Conservation (phyloP, 1,284 basidiomycete genomes). For the Sparassis latifolia region DNA sequence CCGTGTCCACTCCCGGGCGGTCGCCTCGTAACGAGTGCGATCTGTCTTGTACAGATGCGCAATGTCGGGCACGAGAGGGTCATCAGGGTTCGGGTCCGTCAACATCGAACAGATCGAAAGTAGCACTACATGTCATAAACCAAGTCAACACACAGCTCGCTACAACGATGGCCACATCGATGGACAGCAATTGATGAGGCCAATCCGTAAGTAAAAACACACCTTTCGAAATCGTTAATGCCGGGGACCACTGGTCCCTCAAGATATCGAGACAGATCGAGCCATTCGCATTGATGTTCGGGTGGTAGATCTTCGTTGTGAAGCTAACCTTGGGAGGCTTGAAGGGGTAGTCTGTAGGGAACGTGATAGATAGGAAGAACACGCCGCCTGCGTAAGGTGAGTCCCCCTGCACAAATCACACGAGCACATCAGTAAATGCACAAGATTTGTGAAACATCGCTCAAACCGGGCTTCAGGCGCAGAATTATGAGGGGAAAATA, state of each 20-base stretch:
- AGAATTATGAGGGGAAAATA: constrained; percentile 16
- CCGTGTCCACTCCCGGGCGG: constrained; percentile 95
- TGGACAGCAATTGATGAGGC: neutral
- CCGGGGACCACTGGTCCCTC: constrained; percentile 97
- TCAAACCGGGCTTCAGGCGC: constrained; percentile 1
- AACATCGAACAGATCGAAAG: constrained; percentile 96
- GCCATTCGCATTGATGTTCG: constrained; percentile 97
- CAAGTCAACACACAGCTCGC: constrained; percentile 1
- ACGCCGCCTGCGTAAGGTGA: constrained; percentile 95
- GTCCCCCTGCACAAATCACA: constrained; percentile 60
- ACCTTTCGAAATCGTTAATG: constrained; percentile 98
- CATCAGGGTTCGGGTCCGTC: constrained; percentile 95
- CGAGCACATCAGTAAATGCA: neutral
- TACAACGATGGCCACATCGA: neutral
- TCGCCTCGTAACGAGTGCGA: constrained; percentile 88
- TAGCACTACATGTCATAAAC: constrained; percentile 48
- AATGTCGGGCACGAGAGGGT: constrained; percentile 80
- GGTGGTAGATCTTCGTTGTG: constrained; percentile 96
- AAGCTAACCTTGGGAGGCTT: constrained; percentile 99
- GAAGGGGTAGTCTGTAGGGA: constrained; percentile 96
- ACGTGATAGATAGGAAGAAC: constrained; percentile 92
- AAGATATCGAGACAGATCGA: constrained; percentile 98
- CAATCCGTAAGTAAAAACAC: constrained; percentile 16
- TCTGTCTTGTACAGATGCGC: constrained; percentile 95
- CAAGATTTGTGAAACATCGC: constrained; percentile 7